Conservation (phyloP, 805 yeast genomes). For the Barnettozyma siamensis region DNA sequence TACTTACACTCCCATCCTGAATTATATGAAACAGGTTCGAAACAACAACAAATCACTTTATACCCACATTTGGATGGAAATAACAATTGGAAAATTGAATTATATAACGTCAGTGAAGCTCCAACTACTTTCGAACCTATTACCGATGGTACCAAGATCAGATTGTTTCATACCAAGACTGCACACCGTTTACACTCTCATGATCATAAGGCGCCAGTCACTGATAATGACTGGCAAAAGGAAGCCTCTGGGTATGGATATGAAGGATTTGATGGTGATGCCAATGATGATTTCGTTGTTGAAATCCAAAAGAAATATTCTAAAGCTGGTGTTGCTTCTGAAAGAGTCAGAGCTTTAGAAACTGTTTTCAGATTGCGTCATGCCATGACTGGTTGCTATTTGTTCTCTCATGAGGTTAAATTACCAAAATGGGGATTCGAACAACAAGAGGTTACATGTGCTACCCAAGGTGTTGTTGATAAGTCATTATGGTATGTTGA, state of each 20-base stretch:
- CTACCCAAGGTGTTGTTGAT: constrained; percentile 57
- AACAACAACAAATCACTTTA: constrained; percentile 77
- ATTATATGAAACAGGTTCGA: constrained; percentile 69
- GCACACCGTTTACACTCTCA: constrained; percentile 74
- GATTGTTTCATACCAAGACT: constrained; percentile 55
- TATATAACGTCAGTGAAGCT: constrained; percentile 53
- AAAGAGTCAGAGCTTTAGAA: constrained; percentile 55
- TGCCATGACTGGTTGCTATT: constrained; percentile 72
- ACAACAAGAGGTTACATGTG: constrained; percentile 82
- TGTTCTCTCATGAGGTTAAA: constrained; percentile 70
- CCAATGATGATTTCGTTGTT: constrained; percentile 76
- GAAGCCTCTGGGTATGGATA: constrained; percentile 75
- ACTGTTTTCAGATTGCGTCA: constrained; percentile 71
- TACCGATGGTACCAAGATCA: constrained; percentile 62
- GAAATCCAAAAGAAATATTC: constrained; percentile 59
- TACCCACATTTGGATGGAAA: constrained; percentile 75
- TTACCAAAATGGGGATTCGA: constrained; percentile 81
- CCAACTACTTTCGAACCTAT: constrained; percentile 57
- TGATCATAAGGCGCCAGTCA: constrained; percentile 74
- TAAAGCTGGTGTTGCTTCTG: constrained; percentile 45
- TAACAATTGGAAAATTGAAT: constrained; percentile 67
- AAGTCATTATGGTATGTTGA: constrained; percentile 72
- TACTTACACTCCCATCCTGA: constrained; percentile 78
- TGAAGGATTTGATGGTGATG: constrained; percentile 74
- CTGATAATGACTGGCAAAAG: constrained; percentile 76